phyloP scores from a whole-genome alignment of 768 basidiomycete species.

The Trametes maxima region DNA sequence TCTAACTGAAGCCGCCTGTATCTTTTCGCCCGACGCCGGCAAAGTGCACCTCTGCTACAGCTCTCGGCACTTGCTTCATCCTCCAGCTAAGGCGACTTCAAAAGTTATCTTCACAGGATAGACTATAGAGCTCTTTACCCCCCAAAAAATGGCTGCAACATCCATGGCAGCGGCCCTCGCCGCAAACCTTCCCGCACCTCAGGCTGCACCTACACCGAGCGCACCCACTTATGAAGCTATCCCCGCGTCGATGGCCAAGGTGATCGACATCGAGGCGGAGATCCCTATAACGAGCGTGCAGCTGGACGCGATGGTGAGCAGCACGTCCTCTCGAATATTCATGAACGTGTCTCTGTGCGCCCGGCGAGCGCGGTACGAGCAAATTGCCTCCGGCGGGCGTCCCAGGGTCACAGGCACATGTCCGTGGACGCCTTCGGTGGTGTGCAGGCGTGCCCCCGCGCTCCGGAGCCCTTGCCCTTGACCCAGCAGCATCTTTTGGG shows the following conservation, averaged over 20 bases:
- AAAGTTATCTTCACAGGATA: conserved; percentile 4
- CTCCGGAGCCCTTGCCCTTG: conserved; percentile 4
- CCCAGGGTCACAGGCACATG: conserved; percentile 7
- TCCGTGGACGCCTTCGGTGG: conserved; percentile 5
- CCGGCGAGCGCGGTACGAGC: conserved; percentile 5
- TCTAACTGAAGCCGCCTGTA: conserved; percentile 10
- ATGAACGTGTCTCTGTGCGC: not conserved
- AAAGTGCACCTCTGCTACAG: not conserved
- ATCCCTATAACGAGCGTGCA: conserved; percentile 80
- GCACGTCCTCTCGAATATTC: not conserved
- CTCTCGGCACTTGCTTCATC: not conserved
- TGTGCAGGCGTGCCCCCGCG: not conserved
- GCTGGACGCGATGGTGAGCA: conserved; percentile 81
- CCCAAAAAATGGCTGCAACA: conserved; percentile 36
- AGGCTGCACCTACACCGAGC: conserved; percentile 59
- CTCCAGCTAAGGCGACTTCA: not conserved
- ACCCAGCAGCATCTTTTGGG: conserved; percentile 11
- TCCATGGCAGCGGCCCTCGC: conserved; percentile 95
- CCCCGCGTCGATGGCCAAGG: conserved; percentile 90
- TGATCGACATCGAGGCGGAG: conserved; percentile 91
- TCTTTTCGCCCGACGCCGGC: conserved; percentile 2
- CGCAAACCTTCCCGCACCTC: conserved; percentile 73
- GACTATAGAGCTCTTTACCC: not conserved
- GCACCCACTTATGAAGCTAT: conserved; percentile 82
- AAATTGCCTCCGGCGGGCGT: conserved; percentile 17